Evolutionary conservation across 2,329 filamentous ascomycete genomes (phyloP).

Genomic region (Scleromitrula shiraiana): DNA sequence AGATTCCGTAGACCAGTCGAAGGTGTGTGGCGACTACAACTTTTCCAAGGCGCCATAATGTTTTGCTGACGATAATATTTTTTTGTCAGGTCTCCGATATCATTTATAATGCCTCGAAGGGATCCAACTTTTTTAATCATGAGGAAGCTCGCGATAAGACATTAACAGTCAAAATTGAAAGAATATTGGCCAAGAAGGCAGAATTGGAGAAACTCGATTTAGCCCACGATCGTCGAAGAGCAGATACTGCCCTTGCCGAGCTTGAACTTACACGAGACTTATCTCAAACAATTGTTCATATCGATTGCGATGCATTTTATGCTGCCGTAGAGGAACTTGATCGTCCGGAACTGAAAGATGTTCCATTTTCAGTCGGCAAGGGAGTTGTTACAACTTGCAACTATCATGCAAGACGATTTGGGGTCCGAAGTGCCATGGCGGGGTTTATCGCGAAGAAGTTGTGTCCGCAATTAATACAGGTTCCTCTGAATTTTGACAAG

Average conservation of each 20-base stretch:
- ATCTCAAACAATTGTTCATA: constrained; percentile 76
- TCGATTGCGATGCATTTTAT: constrained; percentile 97
- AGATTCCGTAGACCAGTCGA: constrained; percentile 84
- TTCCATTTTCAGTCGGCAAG: constrained; percentile 83
- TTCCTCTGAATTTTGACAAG: constrained; percentile 83
- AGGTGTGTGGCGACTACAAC: constrained; percentile 39
- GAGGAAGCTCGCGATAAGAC: constrained; percentile 76
- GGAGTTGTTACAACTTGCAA: constrained; percentile 66
- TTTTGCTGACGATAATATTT: constrained; percentile 9
- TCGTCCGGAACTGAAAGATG: constrained; percentile 71
- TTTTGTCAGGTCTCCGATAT: constrained; percentile 70
- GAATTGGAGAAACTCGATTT: constrained; percentile 71
- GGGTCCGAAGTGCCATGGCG: constrained; percentile 91
- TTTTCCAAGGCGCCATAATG: not conserved
- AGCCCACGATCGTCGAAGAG: constrained; percentile 61
- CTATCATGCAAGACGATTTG: constrained; percentile 83
- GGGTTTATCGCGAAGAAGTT: constrained; percentile 91
- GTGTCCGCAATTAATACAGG: constrained; percentile 73
- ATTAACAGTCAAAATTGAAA: constrained; percentile 77
- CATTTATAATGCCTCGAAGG: constrained; percentile 94
- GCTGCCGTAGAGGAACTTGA: constrained; percentile 85
- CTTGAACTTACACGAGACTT: constrained; percentile 75
- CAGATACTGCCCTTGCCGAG: constrained; percentile 73
- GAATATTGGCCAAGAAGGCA: constrained; percentile 66
- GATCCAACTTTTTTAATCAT: constrained; percentile 91